phyloP scores from a whole-genome alignment of 257 asterid genomes.

The Leonotis leonurus region DNA sequence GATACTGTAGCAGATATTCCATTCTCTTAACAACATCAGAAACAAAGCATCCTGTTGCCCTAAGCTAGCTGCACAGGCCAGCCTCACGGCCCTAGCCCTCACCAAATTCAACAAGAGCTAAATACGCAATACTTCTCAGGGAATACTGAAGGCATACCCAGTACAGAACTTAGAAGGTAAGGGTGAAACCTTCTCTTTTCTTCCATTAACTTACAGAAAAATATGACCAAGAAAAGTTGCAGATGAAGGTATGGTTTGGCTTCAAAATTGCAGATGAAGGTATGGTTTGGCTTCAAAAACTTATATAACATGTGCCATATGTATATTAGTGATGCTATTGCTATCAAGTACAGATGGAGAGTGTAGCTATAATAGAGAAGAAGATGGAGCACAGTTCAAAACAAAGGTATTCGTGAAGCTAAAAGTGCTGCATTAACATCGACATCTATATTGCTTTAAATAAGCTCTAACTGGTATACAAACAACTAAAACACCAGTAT shows the following conservation, averaged over 20 bases:
- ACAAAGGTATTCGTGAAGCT: not conserved
- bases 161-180: not conserved
- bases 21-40: not conserved
- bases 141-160: not conserved
- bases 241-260: not conserved
- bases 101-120: not conserved
- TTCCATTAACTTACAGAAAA: not conserved
- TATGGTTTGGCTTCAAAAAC: not conserved
- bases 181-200: not conserved
- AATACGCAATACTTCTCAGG: not conserved
- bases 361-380: not conserved
- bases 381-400: not conserved
- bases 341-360: not conserved
- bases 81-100: no score
- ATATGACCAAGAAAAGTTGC: not conserved
- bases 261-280: not conserved
- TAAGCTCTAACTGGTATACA: not conserved
- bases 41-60: no score
- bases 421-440: not conserved
- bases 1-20: not conserved
- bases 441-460: constrained; percentile 5
- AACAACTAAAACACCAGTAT: not conserved
- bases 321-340: not conserved
- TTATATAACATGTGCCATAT: not conserved
- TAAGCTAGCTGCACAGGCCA: not conserved